A percentile compares a stretch with the other conserved stretches of the same genome.
phyloP scores from a whole-genome alignment of 2,329 filamentous ascomycete species.

The Ustilaginoidea virens region DNA sequence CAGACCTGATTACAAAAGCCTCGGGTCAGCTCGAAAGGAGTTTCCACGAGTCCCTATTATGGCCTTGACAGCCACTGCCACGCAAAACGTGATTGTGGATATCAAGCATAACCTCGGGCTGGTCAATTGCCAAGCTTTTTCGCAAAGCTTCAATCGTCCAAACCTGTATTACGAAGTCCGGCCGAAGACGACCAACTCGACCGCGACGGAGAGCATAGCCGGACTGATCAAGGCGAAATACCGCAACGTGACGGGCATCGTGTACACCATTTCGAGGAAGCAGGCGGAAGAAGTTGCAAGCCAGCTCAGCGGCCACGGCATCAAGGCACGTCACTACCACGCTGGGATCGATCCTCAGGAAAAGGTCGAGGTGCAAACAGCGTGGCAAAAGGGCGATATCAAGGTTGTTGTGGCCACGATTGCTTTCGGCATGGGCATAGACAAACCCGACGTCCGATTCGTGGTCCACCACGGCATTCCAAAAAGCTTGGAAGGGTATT shows the following conservation, averaged over 20 bases:
- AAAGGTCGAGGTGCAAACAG: constrained; percentile 55
- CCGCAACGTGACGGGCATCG: constrained; percentile 62
- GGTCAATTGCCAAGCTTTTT: constrained; percentile 59
- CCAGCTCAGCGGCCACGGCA: constrained; percentile 47
- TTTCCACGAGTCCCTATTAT: constrained; percentile 79
- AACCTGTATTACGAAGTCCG: constrained; percentile 84
- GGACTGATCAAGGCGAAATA: constrained; percentile 58
- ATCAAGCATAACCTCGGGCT: constrained; percentile 87
- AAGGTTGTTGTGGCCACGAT: constrained; percentile 96
- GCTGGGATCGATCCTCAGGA: constrained; percentile 55
- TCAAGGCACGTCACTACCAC: constrained; percentile 75
- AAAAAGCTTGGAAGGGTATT: constrained; percentile 94
- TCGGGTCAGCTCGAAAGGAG: constrained; percentile 57
- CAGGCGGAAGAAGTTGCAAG: constrained; percentile 67
- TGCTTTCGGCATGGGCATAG: constrained; percentile 99
- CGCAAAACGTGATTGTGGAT: constrained; percentile 80
- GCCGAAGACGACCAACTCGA: constrained; percentile 46
- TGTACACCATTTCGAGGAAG: constrained; percentile 81
- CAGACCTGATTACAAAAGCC: constrained; percentile 80
- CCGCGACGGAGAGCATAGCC: constrained; percentile 31
- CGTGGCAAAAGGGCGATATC: constrained; percentile 67
- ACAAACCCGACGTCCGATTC: constrained; percentile 92
- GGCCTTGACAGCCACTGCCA: constrained; percentile 90
- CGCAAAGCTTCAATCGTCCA: constrained; percentile 92
- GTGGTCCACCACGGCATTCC: constrained; percentile 88